phyloP scores from a whole-genome alignment of 495 filamentous ascomycete species.

The Daldinia concentrica region DNA sequence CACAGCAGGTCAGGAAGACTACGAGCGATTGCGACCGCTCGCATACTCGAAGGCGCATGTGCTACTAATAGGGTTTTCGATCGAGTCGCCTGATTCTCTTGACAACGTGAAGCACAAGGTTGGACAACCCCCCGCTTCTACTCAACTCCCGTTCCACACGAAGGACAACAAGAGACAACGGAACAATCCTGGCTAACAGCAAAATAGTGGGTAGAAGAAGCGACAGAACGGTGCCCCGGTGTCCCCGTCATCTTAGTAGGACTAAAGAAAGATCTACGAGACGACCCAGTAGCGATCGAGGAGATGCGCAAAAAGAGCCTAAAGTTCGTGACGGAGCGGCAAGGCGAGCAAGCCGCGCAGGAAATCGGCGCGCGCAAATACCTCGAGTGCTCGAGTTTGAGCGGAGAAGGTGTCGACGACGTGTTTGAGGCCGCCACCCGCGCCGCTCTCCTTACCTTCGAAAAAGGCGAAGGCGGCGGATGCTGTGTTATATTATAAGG shows the following conservation, averaged over 20 bases:
- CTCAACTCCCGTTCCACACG: not conserved
- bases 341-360: conserved; percentile 81
- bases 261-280: conserved; percentile 96
- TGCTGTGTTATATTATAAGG: conserved; percentile 94
- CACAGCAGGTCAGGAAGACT: conserved; percentile 99
- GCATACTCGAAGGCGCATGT: conserved; percentile 99
- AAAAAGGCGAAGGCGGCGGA: conserved; percentile 80
- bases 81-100: conserved; percentile 95
- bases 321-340: conserved; percentile 80
- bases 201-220: conserved; percentile 92
- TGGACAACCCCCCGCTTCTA: conserved; percentile 32
- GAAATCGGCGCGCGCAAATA: conserved; percentile 95
- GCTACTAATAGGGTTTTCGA: conserved; percentile 93
- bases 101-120: conserved; percentile 99
- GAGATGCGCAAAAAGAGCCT: conserved; percentile 97
- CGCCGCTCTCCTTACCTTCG: conserved; percentile 91
- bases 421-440: conserved; percentile 98
- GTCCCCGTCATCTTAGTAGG: conserved; percentile 97
- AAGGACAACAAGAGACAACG: not conserved
- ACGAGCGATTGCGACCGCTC: conserved; percentile 91
- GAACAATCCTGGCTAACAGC: conserved; percentile 10
- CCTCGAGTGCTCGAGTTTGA: conserved; percentile 94
- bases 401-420: conserved; percentile 98
- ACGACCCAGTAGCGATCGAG: conserved; percentile 91
- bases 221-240: conserved; percentile 89